phyloP scores from a whole-genome alignment of 2,329 filamentous ascomycete species.

The Gaeumannomyces sp. region DNA sequence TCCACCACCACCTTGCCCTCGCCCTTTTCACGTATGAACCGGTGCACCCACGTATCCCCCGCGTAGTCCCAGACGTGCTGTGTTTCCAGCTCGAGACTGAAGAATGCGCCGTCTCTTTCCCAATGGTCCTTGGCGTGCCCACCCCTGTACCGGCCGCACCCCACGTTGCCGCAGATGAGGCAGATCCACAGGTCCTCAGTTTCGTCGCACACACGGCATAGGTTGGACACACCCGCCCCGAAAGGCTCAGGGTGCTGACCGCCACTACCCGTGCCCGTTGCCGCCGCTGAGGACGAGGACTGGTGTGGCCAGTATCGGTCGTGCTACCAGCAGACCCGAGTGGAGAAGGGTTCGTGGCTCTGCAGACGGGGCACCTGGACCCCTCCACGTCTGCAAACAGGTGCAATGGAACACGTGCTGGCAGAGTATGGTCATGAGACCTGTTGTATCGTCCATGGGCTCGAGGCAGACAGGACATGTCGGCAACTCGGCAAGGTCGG shows the following conservation, averaged over 20 bases:
- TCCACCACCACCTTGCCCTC: constrained; percentile 91
- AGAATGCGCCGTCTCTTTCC: constrained; percentile 79
- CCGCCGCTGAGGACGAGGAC: neutral
- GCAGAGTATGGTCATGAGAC: constrained; percentile 89
- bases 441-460: constrained; percentile 96
- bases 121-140: constrained; percentile 93
- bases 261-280: neutral
- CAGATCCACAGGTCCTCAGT: constrained; percentile 89
- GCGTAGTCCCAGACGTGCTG: constrained; percentile 98
- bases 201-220: constrained; percentile 77
- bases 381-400: constrained; percentile 94
- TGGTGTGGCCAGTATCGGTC: neutral
- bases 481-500: constrained; percentile 81
- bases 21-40: constrained; percentile 87
- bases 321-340: constrained; percentile 17
- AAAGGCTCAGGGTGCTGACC: constrained; percentile 47
- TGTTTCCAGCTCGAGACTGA: constrained; percentile 85
- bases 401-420: constrained; percentile 98
- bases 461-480: constrained; percentile 96
- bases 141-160: constrained; percentile 89
- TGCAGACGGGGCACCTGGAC: constrained; percentile 87
- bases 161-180: constrained; percentile 85
- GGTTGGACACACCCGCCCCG: constrained; percentile 54
- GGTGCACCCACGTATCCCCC: constrained; percentile 91
- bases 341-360: constrained; percentile 62